Base-by-base conservation (phyloP, 202 grass and related monocot species). In the Zoysia matrella region DNA sequence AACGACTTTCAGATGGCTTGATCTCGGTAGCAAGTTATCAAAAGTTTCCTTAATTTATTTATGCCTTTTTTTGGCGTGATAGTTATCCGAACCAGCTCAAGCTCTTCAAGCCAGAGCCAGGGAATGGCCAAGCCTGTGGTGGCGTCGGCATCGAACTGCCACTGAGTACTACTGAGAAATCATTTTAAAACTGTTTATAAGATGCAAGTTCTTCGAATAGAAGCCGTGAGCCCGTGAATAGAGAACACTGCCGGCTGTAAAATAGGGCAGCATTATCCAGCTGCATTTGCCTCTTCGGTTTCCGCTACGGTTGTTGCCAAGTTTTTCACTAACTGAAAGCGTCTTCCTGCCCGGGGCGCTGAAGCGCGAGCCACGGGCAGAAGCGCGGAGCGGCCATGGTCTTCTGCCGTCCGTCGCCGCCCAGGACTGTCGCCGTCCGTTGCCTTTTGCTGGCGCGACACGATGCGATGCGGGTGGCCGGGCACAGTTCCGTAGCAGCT, bases 401-500 rank as follows among this genome's bases (percentile, higher is more conserved):
- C 22, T 30, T 30, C 22, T 30, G 22, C 22, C 22, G 22, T 30
- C 22, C 22, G 22, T 30, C 22, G 22, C 22, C 22, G 22, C 22
- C 22, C 22, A 30, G 22, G 22, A 30, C 22, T 30, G 22, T 30
- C 22, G 22, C 22, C 22, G 22, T 30, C 22, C 22, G 22, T 41
- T 64, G 56, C 22, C 12, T 57, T 84, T 75, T 43, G 22, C 52
- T 63, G 70, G 63, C 15, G 47, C 42, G 45, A 65, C 64, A 56
- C 41, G 42, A 48, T 58, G 57, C 47, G 67, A 53, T 30, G 22
- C 22, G 22, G 22, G 22, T 30, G 22, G 22, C 22, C 22, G 22
- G 22, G 15, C 48, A 52, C 55, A 44, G 56, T 65, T 80, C 8
- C 11, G 11, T 72, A 40, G 41, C n/a, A 68, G 85, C 77, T 82